Percentiles rank a stretch among this genome's conserved stretches.
Evolutionary conservation across 495 filamentous ascomycete species (phyloP).

Genomic region (Aspergillus asperescens): DNA sequence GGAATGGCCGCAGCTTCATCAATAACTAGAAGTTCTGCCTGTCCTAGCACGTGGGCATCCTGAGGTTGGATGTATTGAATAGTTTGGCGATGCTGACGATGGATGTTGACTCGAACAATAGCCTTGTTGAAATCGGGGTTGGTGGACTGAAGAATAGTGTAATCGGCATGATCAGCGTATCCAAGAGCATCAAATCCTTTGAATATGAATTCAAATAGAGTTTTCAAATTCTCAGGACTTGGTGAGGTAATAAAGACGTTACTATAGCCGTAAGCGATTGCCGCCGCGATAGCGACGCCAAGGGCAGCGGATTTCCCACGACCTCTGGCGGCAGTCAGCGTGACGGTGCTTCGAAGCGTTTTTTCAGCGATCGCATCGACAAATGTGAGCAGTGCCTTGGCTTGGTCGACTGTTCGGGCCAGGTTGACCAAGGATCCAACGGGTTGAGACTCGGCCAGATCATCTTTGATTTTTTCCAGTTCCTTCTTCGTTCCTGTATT

Average conservation of each 20-base stretch:
- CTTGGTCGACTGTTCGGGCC: conserved; percentile 89
- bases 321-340: conserved; percentile 89
- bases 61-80: conserved; percentile 98
- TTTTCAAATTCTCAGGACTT: conserved; percentile 97
- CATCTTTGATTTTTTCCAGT: conserved; percentile 81
- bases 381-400: conserved; percentile 89
- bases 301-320: conserved; percentile 95
- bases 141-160: conserved; percentile 96
- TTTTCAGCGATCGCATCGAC: conserved; percentile 96
- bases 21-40: conserved; percentile 93
- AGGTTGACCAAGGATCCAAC: conserved; percentile 78
- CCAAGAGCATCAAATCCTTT: conserved; percentile 93
- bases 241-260: conserved; percentile 99
- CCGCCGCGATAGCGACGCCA: conserved; percentile 89
- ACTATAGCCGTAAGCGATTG: conserved; percentile 92
- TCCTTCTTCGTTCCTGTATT: conserved; percentile 66
- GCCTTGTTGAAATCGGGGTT: conserved; percentile 99
- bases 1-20: conserved; percentile 98
- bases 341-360: conserved; percentile 86
- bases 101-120: conserved; percentile 93
- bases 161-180: conserved; percentile 92
- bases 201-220: conserved; percentile 96
- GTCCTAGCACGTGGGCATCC: conserved; percentile 88
- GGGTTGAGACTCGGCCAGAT: conserved; percentile 75
- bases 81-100: conserved; percentile 92